Evolutionary conservation across 805 yeast genomes (phyloP), one percentile per base, ranked within the genome.

Genomic region (Candida peoriensis): DNA sequence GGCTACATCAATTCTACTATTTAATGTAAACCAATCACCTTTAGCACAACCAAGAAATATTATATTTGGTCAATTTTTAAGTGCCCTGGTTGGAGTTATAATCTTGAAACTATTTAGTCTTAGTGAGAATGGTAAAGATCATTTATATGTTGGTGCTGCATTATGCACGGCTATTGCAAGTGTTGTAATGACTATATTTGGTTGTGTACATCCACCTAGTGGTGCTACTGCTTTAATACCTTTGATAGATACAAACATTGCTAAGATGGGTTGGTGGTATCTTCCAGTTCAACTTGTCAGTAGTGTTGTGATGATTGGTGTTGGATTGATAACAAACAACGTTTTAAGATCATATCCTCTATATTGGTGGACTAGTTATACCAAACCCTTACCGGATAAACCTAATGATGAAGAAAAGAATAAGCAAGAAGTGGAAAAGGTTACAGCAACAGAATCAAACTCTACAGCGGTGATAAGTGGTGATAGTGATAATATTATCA

Each of bases 151-250:
- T 8, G 64, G 70, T 13, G 85, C 78, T 3, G 79, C 81, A 0
- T 48, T 79, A 20, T 61, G 77, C 24, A 81, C 77, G 7, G 79
- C 69, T 0, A 39, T 74, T 5, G 47, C 80, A 2, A 70, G 79
- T 8, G 75, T 72, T 9, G 53, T 59, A 3, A 77, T 77, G 81
- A 56, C 70, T 11, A 41, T 76, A 1, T 53, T 67, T 5, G 75
- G 75, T 41, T 70, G 78, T 38, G 72, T 76, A 1, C 86, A 80
- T 50, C 87, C 87, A 0, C 87, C 87, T 0, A 78, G 80, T 1
- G 87, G 87, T 3, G 85, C 86, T 1, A 68, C 80, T 8, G 84
- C 86, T 0, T 48, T 79, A 24, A 54, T 79, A 8, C 82, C 85
- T 0, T 56, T 68, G 2, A 47, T 71, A 0, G 79, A 76, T 34